Base-by-base conservation (phyloP, 495 filamentous ascomycete species). In the Chaetomium fimeti region DNA sequence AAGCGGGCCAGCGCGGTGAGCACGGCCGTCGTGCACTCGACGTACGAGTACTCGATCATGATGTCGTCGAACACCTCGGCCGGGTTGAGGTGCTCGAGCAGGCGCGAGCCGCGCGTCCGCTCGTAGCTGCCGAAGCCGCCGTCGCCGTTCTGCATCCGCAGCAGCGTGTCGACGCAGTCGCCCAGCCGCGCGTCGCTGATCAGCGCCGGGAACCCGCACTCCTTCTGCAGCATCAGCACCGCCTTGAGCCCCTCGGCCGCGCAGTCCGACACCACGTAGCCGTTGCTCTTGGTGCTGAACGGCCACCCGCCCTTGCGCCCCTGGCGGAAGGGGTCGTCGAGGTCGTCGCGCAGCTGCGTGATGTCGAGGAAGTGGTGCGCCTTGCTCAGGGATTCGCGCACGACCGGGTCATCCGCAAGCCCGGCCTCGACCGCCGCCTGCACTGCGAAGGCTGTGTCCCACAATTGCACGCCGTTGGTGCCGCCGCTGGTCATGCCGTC, bases 1-100 rank as follows among this genome's bases (percentile, higher is more conserved):
- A 51, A 51, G 20, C 47, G 47, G 47, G 47, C 22, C 47, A 51
- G 47, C 47, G 47, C 47, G 6, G 47, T 51, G 20, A 51, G 47
- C 22, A 51, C 47, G 47, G 47, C 47, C 3, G 47, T 51, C 0
- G 47, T 22, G 20, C 47, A 51, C 47, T 51, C 47, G n/a, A 51
- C 47, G 47, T 51, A 51, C 47, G 47, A 51, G 20, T 51, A 51
- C 22, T 51, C 47, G 47, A 51, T 51, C 47, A 51, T 51, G 20
- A 51, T 25, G 20, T 51, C 47, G 47, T 51, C 20, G 20, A 51
- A 51, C 1, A 51, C 47, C 47, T 51, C 47, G 22, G 47, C 47
- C 18, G 47, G 47, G 47, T 51, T 51, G n/a, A 51, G 47, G 22
- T 51, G 25, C 47, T 51, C 47, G 47, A 22, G 47, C 20, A 51